phyloP scores from a whole-genome alignment of 495 filamentous ascomycete species.

The Aspergillus asperescens region DNA sequence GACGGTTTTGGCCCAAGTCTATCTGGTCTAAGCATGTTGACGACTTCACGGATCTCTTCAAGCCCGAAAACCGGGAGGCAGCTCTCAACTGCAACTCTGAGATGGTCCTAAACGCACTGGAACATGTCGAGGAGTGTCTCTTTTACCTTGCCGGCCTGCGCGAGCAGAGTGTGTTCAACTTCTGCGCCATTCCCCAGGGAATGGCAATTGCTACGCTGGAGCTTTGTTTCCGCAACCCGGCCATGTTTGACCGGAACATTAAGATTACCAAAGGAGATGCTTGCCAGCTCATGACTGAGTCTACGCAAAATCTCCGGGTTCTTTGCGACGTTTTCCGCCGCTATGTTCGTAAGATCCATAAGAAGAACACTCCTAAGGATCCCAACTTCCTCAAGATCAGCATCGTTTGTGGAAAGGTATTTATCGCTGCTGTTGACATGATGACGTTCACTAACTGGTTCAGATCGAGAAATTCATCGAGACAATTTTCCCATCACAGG shows the following conservation, averaged over 20 bases:
- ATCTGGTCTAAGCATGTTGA: conserved; percentile 94
- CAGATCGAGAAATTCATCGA: conserved; percentile 98
- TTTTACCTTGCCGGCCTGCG: conserved; percentile 95
- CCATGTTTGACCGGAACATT: conserved; percentile 79
- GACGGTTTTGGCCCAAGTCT: conserved; percentile 90
- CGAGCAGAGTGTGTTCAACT: conserved; percentile 99
- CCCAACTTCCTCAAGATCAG: conserved; percentile 93
- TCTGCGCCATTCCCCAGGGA: conserved; percentile 93
- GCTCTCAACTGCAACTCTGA: conserved; percentile 88
- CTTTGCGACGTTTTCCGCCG: conserved; percentile 74
- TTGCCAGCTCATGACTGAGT: conserved; percentile 85
- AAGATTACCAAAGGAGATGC: conserved; percentile 97
- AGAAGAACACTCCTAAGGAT: conserved; percentile 91
- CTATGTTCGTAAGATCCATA: conserved; percentile 76
- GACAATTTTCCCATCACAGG: conserved; percentile 78
- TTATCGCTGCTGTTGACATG: background rate
- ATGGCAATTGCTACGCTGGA: conserved; percentile 97
- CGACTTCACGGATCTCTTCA: conserved; percentile 84
- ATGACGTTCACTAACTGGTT: conserved; percentile 17
- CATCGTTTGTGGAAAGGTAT: conserved; percentile 79
- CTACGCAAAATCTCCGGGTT: conserved; percentile 77
- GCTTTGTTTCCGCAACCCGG: conserved; percentile 86
- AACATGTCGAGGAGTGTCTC: conserved; percentile 85
- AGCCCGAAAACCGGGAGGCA: conserved; percentile 68
- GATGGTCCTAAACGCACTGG: conserved; percentile 85